Evolutionary conservation across 768 basidiomycete species (phyloP).

Genomic region (Leccinum variicolor): DNA sequence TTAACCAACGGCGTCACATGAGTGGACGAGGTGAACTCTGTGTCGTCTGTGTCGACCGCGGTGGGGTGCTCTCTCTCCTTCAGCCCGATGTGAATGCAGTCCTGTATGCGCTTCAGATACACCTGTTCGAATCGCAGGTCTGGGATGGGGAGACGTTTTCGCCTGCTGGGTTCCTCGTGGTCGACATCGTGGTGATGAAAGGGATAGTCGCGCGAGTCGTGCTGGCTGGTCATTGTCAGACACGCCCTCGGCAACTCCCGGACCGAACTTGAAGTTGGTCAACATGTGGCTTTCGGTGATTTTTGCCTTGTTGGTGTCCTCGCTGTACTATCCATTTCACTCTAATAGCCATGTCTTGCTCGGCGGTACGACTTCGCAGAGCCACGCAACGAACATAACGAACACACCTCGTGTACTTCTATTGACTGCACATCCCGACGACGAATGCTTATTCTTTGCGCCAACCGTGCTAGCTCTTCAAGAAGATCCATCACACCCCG

Average conservation of each 20-base stretch:
- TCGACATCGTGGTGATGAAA: conserved; percentile 9
- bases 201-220: conserved; percentile 20
- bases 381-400: background rate
- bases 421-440: conserved; percentile 91
- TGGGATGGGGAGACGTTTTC: conserved; percentile 57
- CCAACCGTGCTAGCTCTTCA: conserved; percentile 69
- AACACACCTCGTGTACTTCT: conserved; percentile 45
- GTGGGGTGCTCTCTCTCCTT: conserved; percentile 28
- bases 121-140: conserved; percentile 76
- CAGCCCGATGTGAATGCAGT: conserved; percentile 45
- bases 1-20: conserved; percentile 29
- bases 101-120: conserved; percentile 59
- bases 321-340: conserved; percentile 24
- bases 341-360: conserved; percentile 22
- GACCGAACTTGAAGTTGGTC: background rate
- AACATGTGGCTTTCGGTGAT: conserved; percentile 15
- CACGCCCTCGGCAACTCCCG: conserved; percentile 20
- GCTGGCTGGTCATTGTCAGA: conserved; percentile 21
- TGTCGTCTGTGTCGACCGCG: conserved; percentile 18
- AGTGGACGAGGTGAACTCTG: conserved; percentile 18
- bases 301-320: conserved; percentile 18
- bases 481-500: conserved; percentile 16
- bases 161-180: conserved; percentile 17
- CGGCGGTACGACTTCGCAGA: background rate
- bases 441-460: conserved; percentile 92